Evolutionary conservation across 1,139 yeast species (phyloP), one percentile per base, ranked within the genome.

Genomic region (Pichia sp.): DNA sequence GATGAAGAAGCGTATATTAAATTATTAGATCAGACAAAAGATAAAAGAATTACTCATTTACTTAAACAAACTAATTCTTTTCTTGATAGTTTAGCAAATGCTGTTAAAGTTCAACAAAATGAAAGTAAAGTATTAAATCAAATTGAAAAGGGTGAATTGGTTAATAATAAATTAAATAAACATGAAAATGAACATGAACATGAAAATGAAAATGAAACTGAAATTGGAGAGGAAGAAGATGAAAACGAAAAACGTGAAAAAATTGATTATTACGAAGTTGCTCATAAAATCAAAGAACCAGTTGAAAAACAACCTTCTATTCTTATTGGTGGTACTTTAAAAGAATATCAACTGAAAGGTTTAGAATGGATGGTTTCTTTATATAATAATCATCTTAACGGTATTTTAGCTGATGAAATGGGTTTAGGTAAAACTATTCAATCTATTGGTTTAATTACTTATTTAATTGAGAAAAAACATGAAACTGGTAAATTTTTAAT

Each of bases 331-430:
- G 98, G 98, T 50, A 74, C 77, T 1, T 70, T 91, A 59, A 91
- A 91, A 62, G 98, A 91, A 57, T 91, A 91, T 60, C 97, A 89
- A 66, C 35, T 89, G 47, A 87, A 86, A 63, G 97, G 97, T 60
- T 70, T 89, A 46, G 96, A 91, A 62, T 89, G 97, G 98, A 89
- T 91, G 97, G 95, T 89, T 5, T 89, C 97, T 0, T 70, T 91
- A 46, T 89, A 75, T 62, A 91, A 91, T 62, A 91, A 91, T 64
- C 91, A 88, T 61, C 71, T 91, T 57, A 89, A 91, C 61, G 97
- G 97, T 68, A 89, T 89, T 49, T 68, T 89, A 46, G 97, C 97
- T 6, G 97, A 85, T 65, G 91, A 89, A 63, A 85, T 85, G 95
- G 95, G 95, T 50, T 69, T 85, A 38, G 95, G 95, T 61, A 85